A percentile compares a stretch with the other conserved stretches of the same genome.
Conservation (phyloP, 306 rosid species). For the Pyrus bretschneideri region DNA sequence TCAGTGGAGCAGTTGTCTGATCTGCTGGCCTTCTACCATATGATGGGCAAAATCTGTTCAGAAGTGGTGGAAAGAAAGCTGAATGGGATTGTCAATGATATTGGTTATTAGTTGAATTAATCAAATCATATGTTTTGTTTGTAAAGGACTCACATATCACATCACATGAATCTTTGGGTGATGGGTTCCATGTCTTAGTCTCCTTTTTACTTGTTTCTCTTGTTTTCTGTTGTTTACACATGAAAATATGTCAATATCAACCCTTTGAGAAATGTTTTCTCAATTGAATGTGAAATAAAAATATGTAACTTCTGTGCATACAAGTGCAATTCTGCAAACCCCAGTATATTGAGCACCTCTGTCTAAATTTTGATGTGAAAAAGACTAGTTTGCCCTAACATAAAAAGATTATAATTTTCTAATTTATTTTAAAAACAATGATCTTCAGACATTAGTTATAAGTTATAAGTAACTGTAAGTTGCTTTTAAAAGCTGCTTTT, state of each 20-base stretch:
- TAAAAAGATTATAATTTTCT: too few relatives aligned
- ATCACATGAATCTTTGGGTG: constrained; percentile 27
- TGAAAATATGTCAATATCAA: not conserved
- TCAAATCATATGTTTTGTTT: not conserved
- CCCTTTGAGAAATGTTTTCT: not conserved
- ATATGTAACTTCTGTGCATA: not conserved
- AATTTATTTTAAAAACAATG: too few relatives aligned
- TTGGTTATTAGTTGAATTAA: not conserved
- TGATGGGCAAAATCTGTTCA: constrained; percentile 74
- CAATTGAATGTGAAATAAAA: not conserved
- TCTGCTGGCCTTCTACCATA: constrained; percentile 69
- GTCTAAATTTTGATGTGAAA: too few relatives aligned
- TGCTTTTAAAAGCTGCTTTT: too few relatives aligned
- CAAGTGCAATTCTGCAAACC: not conserved
- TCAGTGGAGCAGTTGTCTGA: constrained; percentile 64
- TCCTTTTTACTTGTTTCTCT: not conserved
- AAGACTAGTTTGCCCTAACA: too few relatives aligned
- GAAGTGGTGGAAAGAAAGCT: constrained; percentile 62
- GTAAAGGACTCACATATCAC: constrained; percentile 23
- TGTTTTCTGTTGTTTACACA: not conserved
- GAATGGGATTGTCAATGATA: constrained; percentile 36
- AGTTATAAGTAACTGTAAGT: too few relatives aligned
- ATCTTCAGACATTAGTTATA: too few relatives aligned
- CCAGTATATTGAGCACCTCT: too few relatives aligned
- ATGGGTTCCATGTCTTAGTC: not conserved